Percentiles rank a stretch among this genome's conserved stretches.
Evolutionary conservation across 495 filamentous ascomycete species (phyloP).

Genomic region (Penicillium antarcticum): DNA sequence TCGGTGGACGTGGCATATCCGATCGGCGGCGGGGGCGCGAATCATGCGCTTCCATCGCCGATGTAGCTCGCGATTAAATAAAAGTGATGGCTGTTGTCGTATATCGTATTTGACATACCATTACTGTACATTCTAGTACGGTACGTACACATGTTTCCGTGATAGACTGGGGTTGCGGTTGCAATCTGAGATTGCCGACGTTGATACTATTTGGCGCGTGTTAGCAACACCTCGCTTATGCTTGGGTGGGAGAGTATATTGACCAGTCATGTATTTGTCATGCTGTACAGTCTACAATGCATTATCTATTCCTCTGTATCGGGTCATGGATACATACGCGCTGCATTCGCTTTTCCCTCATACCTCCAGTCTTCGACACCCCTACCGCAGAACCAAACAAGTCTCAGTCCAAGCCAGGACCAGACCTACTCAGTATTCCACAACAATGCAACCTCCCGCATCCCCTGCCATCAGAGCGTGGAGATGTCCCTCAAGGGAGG

Average conservation of each 20-base stretch:
- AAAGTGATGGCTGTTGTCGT: no score
- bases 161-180: slow-evolving; percentile 2
- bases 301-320: no score
- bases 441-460: slow-evolving; percentile 9
- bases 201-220: background rate
- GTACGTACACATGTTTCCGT: background rate
- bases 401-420: slow-evolving; percentile 6
- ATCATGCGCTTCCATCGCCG: slow-evolving; percentile 13
- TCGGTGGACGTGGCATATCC: background rate
- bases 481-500: background rate
- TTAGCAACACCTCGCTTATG: background rate
- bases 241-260: no score
- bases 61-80: background rate
- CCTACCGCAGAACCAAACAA: no score
- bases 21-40: slow-evolving; percentile 8
- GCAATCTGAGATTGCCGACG: background rate
- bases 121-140: background rate
- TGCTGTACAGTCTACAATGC: no score
- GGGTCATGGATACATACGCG: no score
- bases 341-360: no score
- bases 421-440: background rate
- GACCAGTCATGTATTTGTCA: no score
- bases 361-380: no score
- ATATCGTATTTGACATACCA: background rate
- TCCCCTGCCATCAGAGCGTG: slow-evolving; percentile 1